phyloP scores from a whole-genome alignment of 331 rosid species.

The Malus hybrid region DNA sequence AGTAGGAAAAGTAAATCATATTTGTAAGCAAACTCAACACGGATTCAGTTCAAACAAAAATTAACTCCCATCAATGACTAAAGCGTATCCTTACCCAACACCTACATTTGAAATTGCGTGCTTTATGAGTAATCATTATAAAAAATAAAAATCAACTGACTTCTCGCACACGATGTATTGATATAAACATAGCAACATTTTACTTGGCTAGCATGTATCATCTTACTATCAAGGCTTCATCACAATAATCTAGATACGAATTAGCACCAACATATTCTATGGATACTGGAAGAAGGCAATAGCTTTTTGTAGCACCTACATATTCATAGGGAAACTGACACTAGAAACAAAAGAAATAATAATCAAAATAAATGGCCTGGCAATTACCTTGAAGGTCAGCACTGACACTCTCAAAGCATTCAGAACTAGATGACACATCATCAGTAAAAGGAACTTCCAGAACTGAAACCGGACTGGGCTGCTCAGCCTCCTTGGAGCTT shows the following conservation, averaged over 20 bases:
- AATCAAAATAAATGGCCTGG: constrained; percentile 11
- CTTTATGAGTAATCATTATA: not conserved
- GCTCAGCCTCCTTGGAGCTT: constrained; percentile 77
- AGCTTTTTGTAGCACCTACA: not conserved
- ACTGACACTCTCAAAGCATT: constrained; percentile 79
- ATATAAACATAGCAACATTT: too few species aligned
- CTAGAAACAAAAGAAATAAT: not conserved
- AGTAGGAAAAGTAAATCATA: not conserved
- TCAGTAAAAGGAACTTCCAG: constrained; percentile 72
- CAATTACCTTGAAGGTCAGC: constrained; percentile 80
- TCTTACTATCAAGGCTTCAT: not conserved
- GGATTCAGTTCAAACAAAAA: not conserved
- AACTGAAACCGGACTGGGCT: constrained; percentile 95
- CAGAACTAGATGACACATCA: constrained; percentile 78
- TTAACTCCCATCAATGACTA: not conserved
- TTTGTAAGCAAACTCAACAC: not conserved
- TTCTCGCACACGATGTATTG: not conserved
- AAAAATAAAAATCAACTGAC: not conserved
- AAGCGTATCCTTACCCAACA: not conserved
- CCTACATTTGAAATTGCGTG: not conserved
- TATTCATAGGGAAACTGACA: not conserved
- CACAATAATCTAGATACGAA: not conserved
- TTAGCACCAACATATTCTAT: not conserved
- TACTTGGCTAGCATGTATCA: not conserved
- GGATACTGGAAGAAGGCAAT: not conserved